Evolutionary conservation across 2,329 filamentous ascomycete species (phyloP), one percentile per base, ranked within the genome.

Genomic region (Aspergillus hortae): DNA sequence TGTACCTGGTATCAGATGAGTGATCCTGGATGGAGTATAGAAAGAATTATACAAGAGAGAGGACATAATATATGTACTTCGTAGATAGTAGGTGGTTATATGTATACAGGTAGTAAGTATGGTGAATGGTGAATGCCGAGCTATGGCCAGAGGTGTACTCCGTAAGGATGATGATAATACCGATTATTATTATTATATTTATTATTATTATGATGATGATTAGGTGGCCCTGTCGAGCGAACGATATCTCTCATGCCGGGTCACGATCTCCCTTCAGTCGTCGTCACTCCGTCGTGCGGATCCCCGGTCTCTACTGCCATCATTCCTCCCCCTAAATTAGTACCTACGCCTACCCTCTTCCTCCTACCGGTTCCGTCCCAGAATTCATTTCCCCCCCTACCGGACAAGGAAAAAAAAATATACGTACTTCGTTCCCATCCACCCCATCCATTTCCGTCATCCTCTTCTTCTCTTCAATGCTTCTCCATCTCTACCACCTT

Each of bases 211-310:
- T 30, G 10, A 30, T 30, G 7, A 9, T 30, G 41, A 44, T 42
- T 49, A 45, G 30, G 17, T 42, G 41, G 42, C 38, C 19, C 23
- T 23, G 27, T 35, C 33, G 35, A 49, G 47, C 55, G 53, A 57
- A 57, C 55, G 55, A 51, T 44, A 50, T 47, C 43, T 46, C 49
- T 48, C 33, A 52, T 52, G 32, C 49, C 44, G 43, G 55, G 35
- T 49, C 52, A 55, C 50, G 52, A 50, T 51, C 55, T 55, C 49
- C 19, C 11, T 19, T n/a, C 11, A 47, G 32, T 48, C 23, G 32
- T 48, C 44, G 36, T 43, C 43, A 23, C 27, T 32, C 17, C 35
- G 32, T 36, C 4, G 25, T 54, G 54, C 54, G 56, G 54, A 56
- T 56, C 54, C 53, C 52, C 45, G 32, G 44, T 54, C 49, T 56